A percentile compares a stretch with the other conserved stretches of the same genome.
Conservation (phyloP, 495 filamentous ascomycete genomes). For the Penicillium bialowiezense region DNA sequence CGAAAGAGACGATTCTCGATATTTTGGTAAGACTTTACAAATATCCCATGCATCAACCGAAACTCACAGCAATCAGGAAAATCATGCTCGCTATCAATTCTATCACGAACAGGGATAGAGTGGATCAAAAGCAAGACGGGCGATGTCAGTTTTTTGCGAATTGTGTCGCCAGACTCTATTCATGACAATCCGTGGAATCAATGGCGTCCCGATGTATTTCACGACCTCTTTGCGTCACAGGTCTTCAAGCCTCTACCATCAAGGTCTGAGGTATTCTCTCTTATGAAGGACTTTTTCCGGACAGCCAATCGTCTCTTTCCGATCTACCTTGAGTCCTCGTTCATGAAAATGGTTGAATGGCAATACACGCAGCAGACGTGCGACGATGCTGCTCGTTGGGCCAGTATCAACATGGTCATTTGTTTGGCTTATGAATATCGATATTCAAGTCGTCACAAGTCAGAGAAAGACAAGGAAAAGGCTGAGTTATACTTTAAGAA, state of each 20-base stretch:
- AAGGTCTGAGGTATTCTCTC: slow-evolving; percentile 71
- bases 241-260: slow-evolving; percentile 77
- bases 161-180: slow-evolving; percentile 69
- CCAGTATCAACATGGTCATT: slow-evolving; percentile 86
- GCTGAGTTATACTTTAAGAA: slow-evolving; percentile 95
- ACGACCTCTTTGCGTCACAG: slow-evolving; percentile 78
- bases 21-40: slow-evolving; percentile 64
- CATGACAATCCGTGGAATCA: slow-evolving; percentile 82
- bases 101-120: slow-evolving; percentile 91
- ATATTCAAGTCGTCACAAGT: slow-evolving; percentile 82
- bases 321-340: slow-evolving; percentile 90
- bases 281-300: slow-evolving; percentile 87
- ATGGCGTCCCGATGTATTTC: slow-evolving; percentile 91
- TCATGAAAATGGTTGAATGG: slow-evolving; percentile 91
- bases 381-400: slow-evolving; percentile 94
- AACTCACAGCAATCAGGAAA: slow-evolving; percentile 48
- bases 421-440: slow-evolving; percentile 86
- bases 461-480: slow-evolving; percentile 82
- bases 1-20: slow-evolving; percentile 82
- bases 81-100: slow-evolving; percentile 89
- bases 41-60: no score
- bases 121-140: slow-evolving; percentile 98
- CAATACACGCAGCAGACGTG: slow-evolving; percentile 91
- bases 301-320: slow-evolving; percentile 98
- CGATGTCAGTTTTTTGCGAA: slow-evolving; percentile 78